These are phyloP conservation scores for Colletotrichum liriopes DNA, from an alignment of 2,329 filamentous ascomycete species.

Conservation along the genomic window DNA sequence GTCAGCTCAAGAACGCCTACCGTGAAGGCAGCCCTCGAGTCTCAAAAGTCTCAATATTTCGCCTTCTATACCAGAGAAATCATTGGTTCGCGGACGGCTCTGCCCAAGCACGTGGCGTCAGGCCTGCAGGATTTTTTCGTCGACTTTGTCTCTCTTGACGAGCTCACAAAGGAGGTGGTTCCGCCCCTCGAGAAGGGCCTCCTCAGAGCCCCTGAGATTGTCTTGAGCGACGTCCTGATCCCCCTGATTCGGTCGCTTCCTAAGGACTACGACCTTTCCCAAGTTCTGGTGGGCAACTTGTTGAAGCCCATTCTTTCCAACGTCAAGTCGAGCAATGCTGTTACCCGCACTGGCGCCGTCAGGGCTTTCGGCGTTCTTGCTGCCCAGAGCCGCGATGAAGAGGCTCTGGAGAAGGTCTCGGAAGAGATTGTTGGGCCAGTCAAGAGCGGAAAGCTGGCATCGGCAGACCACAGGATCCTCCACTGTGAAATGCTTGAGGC, in stretches of 20 bases:
- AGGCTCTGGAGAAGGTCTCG: conserved; percentile 76
- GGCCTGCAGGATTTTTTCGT: conserved; percentile 88
- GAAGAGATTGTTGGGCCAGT: conserved; percentile 86
- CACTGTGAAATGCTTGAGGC: conserved; percentile 85
- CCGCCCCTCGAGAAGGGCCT: conserved; percentile 91
- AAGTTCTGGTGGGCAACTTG: conserved; percentile 78
- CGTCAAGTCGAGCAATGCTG: conserved; percentile 88
- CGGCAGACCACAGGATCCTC: conserved; percentile 86
- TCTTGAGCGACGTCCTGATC: conserved; percentile 84
- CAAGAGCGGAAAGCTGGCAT: conserved; percentile 86
- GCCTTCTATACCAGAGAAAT: conserved; percentile 90
- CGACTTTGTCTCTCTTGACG: conserved; percentile 80
- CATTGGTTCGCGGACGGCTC: conserved; percentile 80
- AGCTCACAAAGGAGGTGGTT: conserved; percentile 82
- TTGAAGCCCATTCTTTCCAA: conserved; percentile 92
- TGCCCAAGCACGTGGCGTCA: conserved; percentile 80
- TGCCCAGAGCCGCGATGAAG: conserved; percentile 70
- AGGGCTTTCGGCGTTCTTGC: conserved; percentile 82
- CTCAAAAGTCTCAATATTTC: conserved; percentile 80
- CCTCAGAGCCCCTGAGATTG: conserved; percentile 89
- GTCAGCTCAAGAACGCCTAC: conserved; percentile 82
- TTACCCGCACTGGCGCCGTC: conserved; percentile 82
- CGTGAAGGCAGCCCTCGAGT: conserved; percentile 74
- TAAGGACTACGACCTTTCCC: conserved; percentile 81
- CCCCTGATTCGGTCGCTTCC: conserved; percentile 82